Conservation (phyloP, 2,329 filamentous ascomycete genomes). For the Cercospora sesami region DNA sequence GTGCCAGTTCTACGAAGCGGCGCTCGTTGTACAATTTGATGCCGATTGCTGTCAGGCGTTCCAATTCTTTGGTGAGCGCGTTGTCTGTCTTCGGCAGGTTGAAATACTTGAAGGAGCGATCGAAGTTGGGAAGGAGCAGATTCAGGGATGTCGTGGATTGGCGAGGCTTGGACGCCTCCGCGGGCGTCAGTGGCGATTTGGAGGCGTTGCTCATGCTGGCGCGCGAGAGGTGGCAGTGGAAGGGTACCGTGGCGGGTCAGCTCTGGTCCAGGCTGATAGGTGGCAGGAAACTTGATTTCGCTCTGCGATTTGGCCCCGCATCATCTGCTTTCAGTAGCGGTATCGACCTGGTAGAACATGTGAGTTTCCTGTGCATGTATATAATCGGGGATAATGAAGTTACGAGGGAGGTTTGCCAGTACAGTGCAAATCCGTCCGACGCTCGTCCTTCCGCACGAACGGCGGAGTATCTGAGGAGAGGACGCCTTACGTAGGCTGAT, state of each 20-base stretch:
- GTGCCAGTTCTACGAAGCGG: constrained; percentile 3
- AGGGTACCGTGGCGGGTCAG: neutral
- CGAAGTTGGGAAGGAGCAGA: constrained; percentile 5
- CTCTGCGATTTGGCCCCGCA: neutral
- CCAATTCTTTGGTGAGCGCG: neutral
- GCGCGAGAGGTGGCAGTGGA: neutral
- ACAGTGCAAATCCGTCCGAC: neutral
- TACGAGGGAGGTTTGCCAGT: neutral
- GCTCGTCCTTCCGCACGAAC: neutral
- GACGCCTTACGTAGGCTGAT: neutral
- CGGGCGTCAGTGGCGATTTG: neutral
- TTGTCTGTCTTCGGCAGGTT: neutral
- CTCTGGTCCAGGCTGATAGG: neutral
- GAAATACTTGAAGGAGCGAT: neutral
- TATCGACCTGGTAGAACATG: neutral
- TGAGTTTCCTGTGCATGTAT: neutral
- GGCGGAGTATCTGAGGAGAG: neutral
- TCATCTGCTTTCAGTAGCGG: neutral
- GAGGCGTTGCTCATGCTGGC: neutral
- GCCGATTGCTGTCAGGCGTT: constrained; percentile 3
- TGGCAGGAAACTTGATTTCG: neutral
- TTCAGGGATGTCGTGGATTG: neutral
- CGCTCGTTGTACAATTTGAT: constrained; percentile 11
- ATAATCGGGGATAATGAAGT: neutral
- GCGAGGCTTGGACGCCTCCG: neutral